Evolutionary conservation across 2,329 filamentous ascomycete genomes (phyloP), one percentile per base, ranked within the genome.

Genomic region (Penicillium sp.): DNA sequence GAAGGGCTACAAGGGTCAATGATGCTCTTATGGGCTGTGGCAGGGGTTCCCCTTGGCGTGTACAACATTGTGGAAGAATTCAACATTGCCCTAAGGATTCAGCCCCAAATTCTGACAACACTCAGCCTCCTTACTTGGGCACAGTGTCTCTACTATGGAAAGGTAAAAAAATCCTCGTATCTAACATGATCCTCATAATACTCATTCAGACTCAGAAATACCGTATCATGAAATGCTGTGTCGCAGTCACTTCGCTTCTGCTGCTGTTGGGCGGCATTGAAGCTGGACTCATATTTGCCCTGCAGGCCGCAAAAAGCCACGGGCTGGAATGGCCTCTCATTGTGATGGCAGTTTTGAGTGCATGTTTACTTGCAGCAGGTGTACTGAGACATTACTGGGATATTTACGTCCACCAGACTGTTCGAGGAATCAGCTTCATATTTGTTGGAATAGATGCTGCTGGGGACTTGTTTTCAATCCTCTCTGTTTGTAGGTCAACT

Each of bases 371-470:
- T 1, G 85, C 84, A 1, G 79, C 84, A 1, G 88, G 88, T 0
- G 88, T 90, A 0, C 72, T 89, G 8, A 75, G 83, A 2, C 86
- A 90, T 67, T 90, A 89, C 64, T 83, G 81, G 76, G 87, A 90
- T 59, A 89, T 90, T 22, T 89, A 83, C 64, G 67, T 78, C 2
- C 82, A 88, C 61, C 79, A 83, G 7, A 88, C 86, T 0, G 87
- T 89, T 2, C 78, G 85, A 14, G 87, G 87, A 8, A 89, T 90
- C 38, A 89, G 86, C 1, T 89, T 90, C 69, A 74, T 89, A 2
- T 90, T 90, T 61, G 86, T 89, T 0, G 84, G 77, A 1, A 87
- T 90, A 42, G 87, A 90, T 70, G 87, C 86, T 0, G 77, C 84
- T 0, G 87, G 87, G 0, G 87, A 90, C 68, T 68, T 90, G 4